phyloP scores from a whole-genome alignment of 352 stramenopile species.

The Phytophthora foliorum region DNA sequence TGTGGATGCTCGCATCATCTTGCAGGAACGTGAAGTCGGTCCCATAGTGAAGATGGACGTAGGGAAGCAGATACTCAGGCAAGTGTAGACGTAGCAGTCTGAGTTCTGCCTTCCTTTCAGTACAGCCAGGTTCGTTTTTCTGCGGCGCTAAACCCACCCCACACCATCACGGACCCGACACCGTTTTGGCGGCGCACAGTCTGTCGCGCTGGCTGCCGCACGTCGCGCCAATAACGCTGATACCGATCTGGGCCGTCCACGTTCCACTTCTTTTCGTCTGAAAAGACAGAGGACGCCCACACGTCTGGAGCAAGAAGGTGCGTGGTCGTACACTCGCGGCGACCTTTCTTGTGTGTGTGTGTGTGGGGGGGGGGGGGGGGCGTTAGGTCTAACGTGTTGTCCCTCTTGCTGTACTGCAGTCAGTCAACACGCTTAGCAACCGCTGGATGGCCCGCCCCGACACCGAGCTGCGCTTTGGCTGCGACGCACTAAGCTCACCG shows the following conservation, averaged over 20 bases:
- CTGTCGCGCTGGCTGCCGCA: too few species aligned
- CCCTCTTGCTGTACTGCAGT: slow-evolving; percentile 28
- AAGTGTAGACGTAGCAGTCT: slow-evolving; percentile 32
- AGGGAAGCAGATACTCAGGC: slow-evolving; percentile 34
- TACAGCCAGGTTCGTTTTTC: slow-evolving; percentile 14
- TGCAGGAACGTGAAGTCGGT: slow-evolving; percentile 38
- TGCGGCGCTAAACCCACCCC: slow-evolving; percentile 16
- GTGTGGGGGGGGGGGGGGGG: too few species aligned
- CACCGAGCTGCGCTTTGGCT: too few species aligned
- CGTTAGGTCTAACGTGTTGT: slow-evolving; percentile 16
- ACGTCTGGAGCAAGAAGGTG: slow-evolving; percentile 10
- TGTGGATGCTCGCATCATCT: slow-evolving; percentile 38
- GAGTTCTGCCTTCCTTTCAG: slow-evolving; percentile 25
- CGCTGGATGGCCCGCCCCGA: background rate
- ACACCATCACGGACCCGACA: too few species aligned
- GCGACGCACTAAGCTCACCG: too few species aligned
- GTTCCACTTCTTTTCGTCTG: slow-evolving; percentile 50
- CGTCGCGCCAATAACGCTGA: slow-evolving; percentile 39
- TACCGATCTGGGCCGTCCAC: slow-evolving; percentile 42
- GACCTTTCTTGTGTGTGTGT: slow-evolving; percentile 5
- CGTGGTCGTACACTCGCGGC: slow-evolving; percentile 3
- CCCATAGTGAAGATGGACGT: slow-evolving; percentile 28
- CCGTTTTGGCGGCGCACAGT: slow-evolving; percentile 19
- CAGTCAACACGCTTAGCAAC: slow-evolving; percentile 19
- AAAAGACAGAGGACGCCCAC: slow-evolving; percentile 40